Base-by-base conservation (phyloP, 306 rosid genomes). In the Prunus fruticosa region DNA sequence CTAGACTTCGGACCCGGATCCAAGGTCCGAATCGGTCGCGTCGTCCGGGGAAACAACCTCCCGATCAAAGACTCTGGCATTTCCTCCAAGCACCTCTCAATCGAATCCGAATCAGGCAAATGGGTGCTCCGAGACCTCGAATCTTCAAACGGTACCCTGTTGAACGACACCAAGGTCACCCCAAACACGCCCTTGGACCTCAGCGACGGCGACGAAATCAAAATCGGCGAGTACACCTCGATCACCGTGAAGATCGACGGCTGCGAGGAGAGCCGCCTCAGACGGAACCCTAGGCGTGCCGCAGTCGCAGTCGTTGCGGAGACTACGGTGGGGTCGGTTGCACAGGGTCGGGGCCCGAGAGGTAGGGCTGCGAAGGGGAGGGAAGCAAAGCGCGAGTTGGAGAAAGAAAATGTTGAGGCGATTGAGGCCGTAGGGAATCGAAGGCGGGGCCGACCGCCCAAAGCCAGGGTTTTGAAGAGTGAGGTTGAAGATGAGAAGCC, bases 121-220 rank as follows among this genome's bases (percentile, higher is more conserved):
- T 93, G 98, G 97, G n/a, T 80, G 1, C 73, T 93, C 86, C 87
- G 54, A 11, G 98, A 93, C 80, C 94, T 91, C 50, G 81, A 84
- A 11, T 91, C 98, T 46, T 93, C 97, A 47, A 93, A 93, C 76
- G 98, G 98, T 28, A 91, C 97, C 52, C 25, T 85, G 20, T 76
- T 91, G 20, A 84, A 93, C 61, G 86, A 34, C n/a, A 27, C 75
- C 28, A 32, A 43, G 2, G 30, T 93, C 41, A 68, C 78, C 2
- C 88, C 98, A 0, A 11, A 78, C 32, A 58, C 72, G 5, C 85
- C 92, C 15, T 65, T 85, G 76, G 51, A 64, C 18, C 83, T 93
- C 46, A 45, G 14, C 56, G 77, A 88, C 47, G 96, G 88, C 11
- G 89, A 91, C 69, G 41, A 67, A 60, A 71, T 93, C 80, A 88